These are phyloP conservation scores for Candolleomyces efflorescens DNA, from an alignment of 768 basidiomycete species.

Conservation along the genomic window DNA sequence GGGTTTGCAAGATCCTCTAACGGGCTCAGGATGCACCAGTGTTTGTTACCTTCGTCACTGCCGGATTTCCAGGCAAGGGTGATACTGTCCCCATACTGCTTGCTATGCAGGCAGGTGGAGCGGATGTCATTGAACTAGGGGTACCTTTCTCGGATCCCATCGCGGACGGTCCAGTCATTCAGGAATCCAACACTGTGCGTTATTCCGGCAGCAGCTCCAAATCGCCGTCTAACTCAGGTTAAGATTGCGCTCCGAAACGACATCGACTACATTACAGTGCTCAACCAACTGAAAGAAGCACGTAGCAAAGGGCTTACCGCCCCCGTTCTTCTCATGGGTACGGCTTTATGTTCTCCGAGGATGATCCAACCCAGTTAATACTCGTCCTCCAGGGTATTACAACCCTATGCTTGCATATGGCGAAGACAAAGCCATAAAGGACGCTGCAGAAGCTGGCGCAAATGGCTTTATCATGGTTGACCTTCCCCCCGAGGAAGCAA, in stretches of 20 bases:
- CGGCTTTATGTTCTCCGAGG: slow-evolving; percentile 11
- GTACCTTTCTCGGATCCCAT: slow-evolving; percentile 96
- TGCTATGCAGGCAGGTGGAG: slow-evolving; percentile 89
- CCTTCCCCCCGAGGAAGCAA: slow-evolving; percentile 94
- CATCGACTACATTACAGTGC: slow-evolving; percentile 71
- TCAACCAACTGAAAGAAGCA: slow-evolving; percentile 75
- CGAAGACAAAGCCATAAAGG: slow-evolving; percentile 89
- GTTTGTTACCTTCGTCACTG: slow-evolving; percentile 88
- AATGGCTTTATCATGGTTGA: slow-evolving; percentile 99
- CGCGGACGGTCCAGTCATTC: slow-evolving; percentile 92
- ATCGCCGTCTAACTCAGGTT: slow-evolving; percentile 9
- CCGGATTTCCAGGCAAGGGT: slow-evolving; percentile 77
- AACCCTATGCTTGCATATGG: slow-evolving; percentile 95
- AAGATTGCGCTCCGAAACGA: slow-evolving; percentile 83
- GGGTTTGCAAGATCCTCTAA: not conserved
- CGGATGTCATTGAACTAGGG: slow-evolving; percentile 94
- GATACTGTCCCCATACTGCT: slow-evolving; percentile 87
- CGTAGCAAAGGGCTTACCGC: slow-evolving; percentile 75
- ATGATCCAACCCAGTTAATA: slow-evolving; percentile 4
- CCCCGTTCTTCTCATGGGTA: slow-evolving; percentile 95
- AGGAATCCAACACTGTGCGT: slow-evolving; percentile 88
- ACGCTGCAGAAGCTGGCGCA: slow-evolving; percentile 85
- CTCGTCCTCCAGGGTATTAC: slow-evolving; percentile 73
- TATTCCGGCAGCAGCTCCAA: not conserved
- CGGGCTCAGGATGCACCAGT: slow-evolving; percentile 50